Evolutionary conservation across 352 stramenopile genomes (phyloP).

Genomic region (Globisporangium cystogenes): DNA sequence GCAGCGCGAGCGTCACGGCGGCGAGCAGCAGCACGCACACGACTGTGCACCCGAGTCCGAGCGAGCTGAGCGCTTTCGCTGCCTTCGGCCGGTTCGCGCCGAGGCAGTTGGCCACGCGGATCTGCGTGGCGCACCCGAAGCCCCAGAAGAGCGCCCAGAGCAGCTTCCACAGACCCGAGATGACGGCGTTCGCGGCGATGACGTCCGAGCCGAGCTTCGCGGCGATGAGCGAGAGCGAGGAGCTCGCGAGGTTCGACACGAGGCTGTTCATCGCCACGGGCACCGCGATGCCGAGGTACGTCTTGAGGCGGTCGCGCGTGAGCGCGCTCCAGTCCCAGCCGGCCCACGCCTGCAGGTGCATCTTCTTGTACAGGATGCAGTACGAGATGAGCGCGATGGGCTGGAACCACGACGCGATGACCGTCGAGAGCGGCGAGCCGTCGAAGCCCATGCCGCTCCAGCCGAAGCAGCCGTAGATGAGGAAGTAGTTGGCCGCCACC

Average conservation of each 20-base stretch:
- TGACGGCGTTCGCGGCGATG: slow-evolving; percentile 69
- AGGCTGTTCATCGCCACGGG: slow-evolving; percentile 70
- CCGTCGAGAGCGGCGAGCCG: slow-evolving; percentile 69
- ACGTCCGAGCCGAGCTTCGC: slow-evolving; percentile 46
- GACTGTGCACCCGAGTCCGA: slow-evolving; percentile 60
- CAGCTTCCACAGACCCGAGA: slow-evolving; percentile 59
- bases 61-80: slow-evolving; percentile 47
- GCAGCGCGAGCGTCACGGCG: slow-evolving; percentile 20
- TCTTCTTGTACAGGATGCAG: slow-evolving; percentile 48
- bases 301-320: slow-evolving; percentile 30
- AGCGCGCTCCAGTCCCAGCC: slow-evolving; percentile 49
- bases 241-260: slow-evolving; percentile 63
- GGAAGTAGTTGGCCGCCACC: slow-evolving; percentile 52
- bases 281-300: slow-evolving; percentile 48
- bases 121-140: slow-evolving; percentile 72
- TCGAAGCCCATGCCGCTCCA: slow-evolving; percentile 62
- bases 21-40: slow-evolving; percentile 41
- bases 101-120: slow-evolving; percentile 73
- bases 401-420: slow-evolving; percentile 77
- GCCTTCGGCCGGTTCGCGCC: slow-evolving; percentile 60
- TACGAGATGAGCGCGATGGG: slow-evolving; percentile 51
- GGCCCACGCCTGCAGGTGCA: slow-evolving; percentile 49
- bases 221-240: slow-evolving; percentile 59
- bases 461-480: slow-evolving; percentile 58
- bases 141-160: slow-evolving; percentile 79